These are phyloP conservation scores for Kazachstania viticola DNA, from an alignment of 805 yeast genomes.

Conservation along the genomic window DNA sequence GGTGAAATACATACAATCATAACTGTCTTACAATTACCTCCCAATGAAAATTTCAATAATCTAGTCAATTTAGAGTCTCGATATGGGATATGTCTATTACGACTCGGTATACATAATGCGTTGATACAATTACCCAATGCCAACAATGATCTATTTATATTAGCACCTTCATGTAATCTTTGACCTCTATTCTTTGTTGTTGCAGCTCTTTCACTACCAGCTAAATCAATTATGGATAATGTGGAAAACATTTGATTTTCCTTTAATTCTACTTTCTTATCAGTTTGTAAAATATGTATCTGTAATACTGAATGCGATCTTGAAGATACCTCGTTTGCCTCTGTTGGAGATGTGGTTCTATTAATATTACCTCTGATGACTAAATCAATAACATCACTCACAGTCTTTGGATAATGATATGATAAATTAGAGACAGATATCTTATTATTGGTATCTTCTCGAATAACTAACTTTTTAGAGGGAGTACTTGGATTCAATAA, in stretches of 20 bases:
- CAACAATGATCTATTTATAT: conserved; percentile 75
- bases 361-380: conserved; percentile 60
- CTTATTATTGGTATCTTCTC: conserved; percentile 55
- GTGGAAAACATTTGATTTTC: conserved; percentile 61
- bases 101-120: conserved; percentile 68
- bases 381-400: conserved; percentile 70
- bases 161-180: conserved; percentile 82
- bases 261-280: conserved; percentile 39
- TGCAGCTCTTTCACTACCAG: conserved; percentile 92
- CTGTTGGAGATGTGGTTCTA: conserved; percentile 79
- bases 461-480: conserved; percentile 39
- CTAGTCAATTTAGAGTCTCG: conserved; percentile 85
- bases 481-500: conserved; percentile 47
- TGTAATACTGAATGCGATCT: conserved; percentile 92
- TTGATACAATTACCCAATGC: conserved; percentile 92
- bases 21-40: conserved; percentile 89
- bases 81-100: conserved; percentile 68
- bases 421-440: conserved; percentile 66
- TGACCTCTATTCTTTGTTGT: conserved; percentile 78
- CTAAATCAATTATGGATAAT: conserved; percentile 78
- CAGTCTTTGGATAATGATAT: conserved; percentile 46
- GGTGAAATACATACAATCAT: conserved; percentile 95
- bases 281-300: conserved; percentile 53
- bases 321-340: conserved; percentile 82
- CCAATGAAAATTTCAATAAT: conserved; percentile 75